Conservation (phyloP, 768 basidiomycete species). For the Amanita pallidorosea region DNA sequence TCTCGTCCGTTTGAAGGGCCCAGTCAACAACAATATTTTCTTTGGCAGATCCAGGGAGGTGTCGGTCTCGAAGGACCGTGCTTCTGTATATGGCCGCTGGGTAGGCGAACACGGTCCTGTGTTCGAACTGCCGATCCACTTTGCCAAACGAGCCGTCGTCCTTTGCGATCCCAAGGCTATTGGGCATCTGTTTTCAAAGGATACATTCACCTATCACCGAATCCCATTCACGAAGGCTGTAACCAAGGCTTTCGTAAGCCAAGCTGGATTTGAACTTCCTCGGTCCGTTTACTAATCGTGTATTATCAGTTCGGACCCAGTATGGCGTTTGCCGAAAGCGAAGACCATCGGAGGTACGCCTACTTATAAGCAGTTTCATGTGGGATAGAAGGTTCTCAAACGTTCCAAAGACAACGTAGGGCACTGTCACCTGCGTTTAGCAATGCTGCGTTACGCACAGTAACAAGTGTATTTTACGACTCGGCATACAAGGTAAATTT, state of each 20-base stretch:
- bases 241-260: slow-evolving; percentile 27
- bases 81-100: slow-evolving; percentile 34
- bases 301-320: slow-evolving; percentile 26
- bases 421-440: slow-evolving; percentile 6
- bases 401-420: slow-evolving; percentile 31
- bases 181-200: slow-evolving; percentile 37
- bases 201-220: slow-evolving; percentile 38
- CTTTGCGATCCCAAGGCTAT: slow-evolving; percentile 40
- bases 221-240: slow-evolving; percentile 21
- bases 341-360: slow-evolving; percentile 33
- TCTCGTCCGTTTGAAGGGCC: slow-evolving; percentile 29
- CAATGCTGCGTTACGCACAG: background rate
- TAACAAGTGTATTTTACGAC: slow-evolving; percentile 36
- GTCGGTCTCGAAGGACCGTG: slow-evolving; percentile 16
- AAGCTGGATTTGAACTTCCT: background rate
- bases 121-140: slow-evolving; percentile 24
- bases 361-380: too few species aligned
- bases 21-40: slow-evolving; percentile 27
- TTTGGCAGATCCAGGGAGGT: slow-evolving; percentile 27
- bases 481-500: slow-evolving; percentile 34
- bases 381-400: background rate
- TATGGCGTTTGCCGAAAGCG: slow-evolving; percentile 29
- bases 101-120: slow-evolving; percentile 34
- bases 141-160: slow-evolving; percentile 24
- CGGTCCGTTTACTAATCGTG: background rate